Evolutionary conservation across 495 filamentous ascomycete genomes (phyloP).

Genomic region (Lasiosphaeris hirsuta): DNA sequence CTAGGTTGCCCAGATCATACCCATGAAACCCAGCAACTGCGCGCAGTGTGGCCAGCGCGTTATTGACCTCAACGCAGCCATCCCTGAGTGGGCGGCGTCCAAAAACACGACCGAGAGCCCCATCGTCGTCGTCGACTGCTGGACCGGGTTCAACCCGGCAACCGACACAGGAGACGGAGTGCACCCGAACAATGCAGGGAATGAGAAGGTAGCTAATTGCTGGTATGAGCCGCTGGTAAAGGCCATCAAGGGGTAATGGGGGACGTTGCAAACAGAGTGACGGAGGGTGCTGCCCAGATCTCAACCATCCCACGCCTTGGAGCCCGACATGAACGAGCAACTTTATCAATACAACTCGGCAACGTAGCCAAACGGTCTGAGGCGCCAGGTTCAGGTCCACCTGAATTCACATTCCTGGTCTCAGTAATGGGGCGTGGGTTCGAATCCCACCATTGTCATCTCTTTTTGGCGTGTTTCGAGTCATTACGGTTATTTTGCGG

Average conservation of each 20-base stretch:
- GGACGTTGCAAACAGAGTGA: too few relatives aligned
- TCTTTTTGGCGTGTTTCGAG: too few relatives aligned
- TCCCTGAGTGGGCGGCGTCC: conserved; percentile 36
- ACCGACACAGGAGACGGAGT: conserved; percentile 41
- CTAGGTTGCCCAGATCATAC: conserved; percentile 47
- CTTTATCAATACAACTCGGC: background rate
- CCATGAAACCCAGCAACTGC: conserved; percentile 37
- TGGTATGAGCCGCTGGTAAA: conserved; percentile 28
- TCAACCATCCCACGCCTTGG: too few relatives aligned
- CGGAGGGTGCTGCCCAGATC: too few relatives aligned
- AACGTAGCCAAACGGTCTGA: background rate
- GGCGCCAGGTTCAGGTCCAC: background rate
- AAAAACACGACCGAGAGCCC: conserved; percentile 36
- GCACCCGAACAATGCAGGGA: conserved; percentile 42
- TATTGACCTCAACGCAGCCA: conserved; percentile 35
- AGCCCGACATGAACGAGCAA: too few relatives aligned
- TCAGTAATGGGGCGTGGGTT: background rate
- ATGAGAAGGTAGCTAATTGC: conserved; percentile 37
- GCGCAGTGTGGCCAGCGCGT: conserved; percentile 30
- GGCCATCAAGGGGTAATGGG: conserved; percentile 8
- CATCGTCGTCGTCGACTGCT: conserved; percentile 44
- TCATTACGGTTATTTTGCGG: too few relatives aligned
- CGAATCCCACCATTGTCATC: background rate
- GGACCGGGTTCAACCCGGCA: conserved; percentile 36
- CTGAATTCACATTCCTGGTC: background rate